Base-by-base conservation (phyloP, 768 basidiomycete genomes). In the Hygrophoropsis aurantiaca region DNA sequence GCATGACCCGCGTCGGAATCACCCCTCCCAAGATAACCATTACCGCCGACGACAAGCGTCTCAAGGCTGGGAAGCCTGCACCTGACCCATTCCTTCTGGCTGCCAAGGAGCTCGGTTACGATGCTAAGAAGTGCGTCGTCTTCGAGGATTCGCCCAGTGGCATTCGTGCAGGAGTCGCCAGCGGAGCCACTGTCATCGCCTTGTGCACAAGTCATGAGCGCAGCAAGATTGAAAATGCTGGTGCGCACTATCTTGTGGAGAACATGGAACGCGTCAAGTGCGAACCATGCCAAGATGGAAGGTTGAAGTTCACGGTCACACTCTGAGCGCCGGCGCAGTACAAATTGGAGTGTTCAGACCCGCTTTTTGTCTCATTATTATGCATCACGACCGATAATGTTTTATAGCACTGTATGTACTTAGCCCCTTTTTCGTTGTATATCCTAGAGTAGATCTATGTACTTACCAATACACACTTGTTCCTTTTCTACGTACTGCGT, bases 121-220 rank as follows among this genome's bases (percentile, higher is more conserved):
- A 73, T 5, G 73, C 79, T 39, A 71, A 73, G 40, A 74, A 77
- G n/a, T 85, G 84, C 51, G 76, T 91, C 54, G 88, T 90, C 23
- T 81, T 91, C 42, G 87, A 89, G 58, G 88, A 91, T 58, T 88
- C 80, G 36, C 75, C 81, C 25, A 74, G 73, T 44, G 78, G 85
- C 18, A 82, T 91, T 59, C 71, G 72, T 23, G 79, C 85, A 0
- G 88, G 87, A 10, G 77, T 85, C 25, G 86, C 86, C 0, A 80
- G 82, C 25, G 88, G 88, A 25, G 81, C 84, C 11, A 83, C 74
- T 10, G 86, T 87, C 19, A 73, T 90, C 33, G 88, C 87, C 4
- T 58, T 89, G 9, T 87, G 85, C 70, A 90, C 88, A 8, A 80
- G 78, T 44, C 87, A 90, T 57, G 74, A 79, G 54, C 68, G 83